These are phyloP conservation scores for Mrakiaceae sp. DNA, from an alignment of 1,284 basidiomycete genomes.

Conservation along the genomic window DNA sequence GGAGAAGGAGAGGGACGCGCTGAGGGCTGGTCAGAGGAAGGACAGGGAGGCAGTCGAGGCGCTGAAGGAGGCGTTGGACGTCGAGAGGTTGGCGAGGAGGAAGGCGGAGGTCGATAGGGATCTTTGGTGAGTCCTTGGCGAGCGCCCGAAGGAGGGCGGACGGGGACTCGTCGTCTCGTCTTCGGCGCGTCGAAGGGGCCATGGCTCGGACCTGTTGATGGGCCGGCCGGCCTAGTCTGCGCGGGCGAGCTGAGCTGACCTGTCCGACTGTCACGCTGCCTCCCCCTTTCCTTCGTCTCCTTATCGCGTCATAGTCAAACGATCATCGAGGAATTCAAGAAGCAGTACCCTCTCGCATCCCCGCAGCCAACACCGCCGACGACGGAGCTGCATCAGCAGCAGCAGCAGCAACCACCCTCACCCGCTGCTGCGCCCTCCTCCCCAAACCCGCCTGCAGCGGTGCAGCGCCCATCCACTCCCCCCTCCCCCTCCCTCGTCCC, in stretches of 20 bases:
- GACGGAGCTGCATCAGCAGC: background rate
- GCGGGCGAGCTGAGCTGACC: too few relatives aligned
- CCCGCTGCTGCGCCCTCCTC: too few relatives aligned
- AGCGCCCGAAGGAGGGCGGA: background rate
- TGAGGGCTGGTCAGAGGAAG: slow-evolving; percentile 22
- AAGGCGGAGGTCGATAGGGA: slow-evolving; percentile 32
- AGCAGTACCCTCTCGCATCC: slow-evolving; percentile 9
- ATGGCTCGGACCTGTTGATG: too few relatives aligned
- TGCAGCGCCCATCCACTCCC: background rate
- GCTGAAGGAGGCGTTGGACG: slow-evolving; percentile 43
- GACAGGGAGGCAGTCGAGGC: slow-evolving; percentile 42
- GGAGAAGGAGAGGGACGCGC: slow-evolving; percentile 32
- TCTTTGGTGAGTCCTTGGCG: slow-evolving; percentile 26
- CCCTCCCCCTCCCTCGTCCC: slow-evolving; percentile 22
- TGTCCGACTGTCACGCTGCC: too few relatives aligned
- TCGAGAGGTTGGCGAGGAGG: slow-evolving; percentile 25
- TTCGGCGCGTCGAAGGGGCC: too few relatives aligned
- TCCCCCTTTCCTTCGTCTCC: too few relatives aligned
- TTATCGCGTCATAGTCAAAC: too few relatives aligned
- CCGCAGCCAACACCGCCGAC: background rate
- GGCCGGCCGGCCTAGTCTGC: too few relatives aligned
- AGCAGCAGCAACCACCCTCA: too few relatives aligned
- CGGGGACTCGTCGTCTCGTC: background rate
- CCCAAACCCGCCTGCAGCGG: too few relatives aligned
- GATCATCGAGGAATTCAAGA: background rate